Conservation (phyloP, 257 asterid species). For the Voacanga thouarsii region DNA sequence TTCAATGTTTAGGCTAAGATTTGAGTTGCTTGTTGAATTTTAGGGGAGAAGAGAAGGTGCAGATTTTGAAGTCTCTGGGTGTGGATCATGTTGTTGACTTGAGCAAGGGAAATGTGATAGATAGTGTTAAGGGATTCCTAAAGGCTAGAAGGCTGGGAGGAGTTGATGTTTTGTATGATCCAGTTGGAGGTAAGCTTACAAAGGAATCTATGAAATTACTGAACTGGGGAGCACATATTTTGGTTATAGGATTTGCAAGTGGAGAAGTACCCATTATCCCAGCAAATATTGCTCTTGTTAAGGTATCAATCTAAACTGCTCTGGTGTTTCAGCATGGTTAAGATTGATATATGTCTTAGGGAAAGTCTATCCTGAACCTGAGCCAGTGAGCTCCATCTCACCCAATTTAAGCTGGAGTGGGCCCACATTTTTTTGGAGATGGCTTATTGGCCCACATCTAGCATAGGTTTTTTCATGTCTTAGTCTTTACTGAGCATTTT, state of each 20-base stretch:
- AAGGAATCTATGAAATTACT: slow-evolving; percentile 73
- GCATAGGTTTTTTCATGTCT: background rate
- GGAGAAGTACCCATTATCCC: slow-evolving; percentile 88
- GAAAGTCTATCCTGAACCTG: background rate
- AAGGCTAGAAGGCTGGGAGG: slow-evolving; percentile 76
- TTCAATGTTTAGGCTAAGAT: slow-evolving; percentile 6
- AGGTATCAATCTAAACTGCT: slow-evolving; percentile 46
- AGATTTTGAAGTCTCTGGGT: slow-evolving; percentile 65
- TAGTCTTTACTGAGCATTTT: background rate
- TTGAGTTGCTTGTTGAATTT: slow-evolving; percentile 19
- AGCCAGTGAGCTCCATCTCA: background rate
- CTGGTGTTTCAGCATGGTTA: background rate
- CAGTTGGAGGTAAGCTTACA: slow-evolving; percentile 91
- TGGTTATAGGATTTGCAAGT: slow-evolving; percentile 94
- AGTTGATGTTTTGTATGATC: slow-evolving; percentile 91
- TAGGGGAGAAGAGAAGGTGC: slow-evolving; percentile 85
- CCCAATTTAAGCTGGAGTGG: background rate
- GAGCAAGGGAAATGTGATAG: slow-evolving; percentile 62
- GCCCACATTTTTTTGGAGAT: background rate
- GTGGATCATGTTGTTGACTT: slow-evolving; percentile 83
- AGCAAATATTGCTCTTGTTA: slow-evolving; percentile 85
- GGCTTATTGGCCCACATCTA: background rate
- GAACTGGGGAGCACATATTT: slow-evolving; percentile 94
- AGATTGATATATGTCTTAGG: background rate
- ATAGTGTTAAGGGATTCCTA: slow-evolving; percentile 73